phyloP scores from a whole-genome alignment of 177 flowering plant species.

The Telopea speciosissima region DNA sequence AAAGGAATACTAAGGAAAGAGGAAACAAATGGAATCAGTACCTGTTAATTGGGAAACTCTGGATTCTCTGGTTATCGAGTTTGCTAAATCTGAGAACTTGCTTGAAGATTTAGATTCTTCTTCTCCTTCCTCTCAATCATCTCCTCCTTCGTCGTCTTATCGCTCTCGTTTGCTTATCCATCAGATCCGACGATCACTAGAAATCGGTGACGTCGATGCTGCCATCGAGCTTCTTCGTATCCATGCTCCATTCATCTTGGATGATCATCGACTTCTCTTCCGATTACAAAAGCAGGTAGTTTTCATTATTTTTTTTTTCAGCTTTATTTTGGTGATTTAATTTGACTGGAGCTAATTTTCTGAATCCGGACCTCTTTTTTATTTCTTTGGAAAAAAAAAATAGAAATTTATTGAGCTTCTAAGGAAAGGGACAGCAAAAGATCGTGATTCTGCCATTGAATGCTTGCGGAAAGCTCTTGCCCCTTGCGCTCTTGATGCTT shows the following conservation, averaged over 20 bases:
- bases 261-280: constrained; percentile 80
- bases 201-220: constrained; percentile 69
- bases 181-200: constrained; percentile 59
- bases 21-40: constrained; percentile 52
- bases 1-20: too few relatives aligned
- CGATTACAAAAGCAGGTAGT: constrained; percentile 87
- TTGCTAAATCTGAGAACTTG: constrained; percentile 81
- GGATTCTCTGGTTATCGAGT: constrained; percentile 72
- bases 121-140: constrained; percentile 13
- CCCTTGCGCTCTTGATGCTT: constrained; percentile 95
- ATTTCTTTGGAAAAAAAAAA: not conserved
- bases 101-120: constrained; percentile 35
- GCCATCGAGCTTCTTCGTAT: constrained; percentile 67
- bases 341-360: not conserved
- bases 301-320: not conserved
- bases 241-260: constrained; percentile 70
- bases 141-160: constrained; percentile 55
- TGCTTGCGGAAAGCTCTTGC: constrained; percentile 74
- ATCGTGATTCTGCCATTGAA: constrained; percentile 66
- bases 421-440: constrained; percentile 69
- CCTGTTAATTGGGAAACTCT: constrained; percentile 93
- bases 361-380: not conserved
- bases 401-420: constrained; percentile 89
- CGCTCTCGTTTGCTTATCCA: constrained; percentile 71
- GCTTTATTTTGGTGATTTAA: not conserved